Percentiles rank a stretch among this genome's conserved stretches.
phyloP scores from a whole-genome alignment of 2,329 filamentous ascomycete genomes.

The Claviceps pusilla region DNA sequence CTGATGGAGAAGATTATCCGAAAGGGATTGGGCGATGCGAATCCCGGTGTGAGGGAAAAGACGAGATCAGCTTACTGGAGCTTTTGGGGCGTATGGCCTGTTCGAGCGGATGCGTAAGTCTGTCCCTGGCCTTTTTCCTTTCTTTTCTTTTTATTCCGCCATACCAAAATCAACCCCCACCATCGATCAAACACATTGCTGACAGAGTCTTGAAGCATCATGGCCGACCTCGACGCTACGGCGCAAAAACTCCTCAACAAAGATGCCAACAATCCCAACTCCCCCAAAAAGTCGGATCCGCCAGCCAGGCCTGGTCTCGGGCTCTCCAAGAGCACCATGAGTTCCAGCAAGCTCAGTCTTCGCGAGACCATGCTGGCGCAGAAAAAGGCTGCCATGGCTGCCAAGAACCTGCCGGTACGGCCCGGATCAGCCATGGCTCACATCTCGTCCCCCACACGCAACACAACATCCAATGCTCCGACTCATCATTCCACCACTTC shows the following conservation, averaged over 20 bases:
- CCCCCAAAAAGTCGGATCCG: constrained; percentile 35
- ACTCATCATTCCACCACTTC: constrained; percentile 7
- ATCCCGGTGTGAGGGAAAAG: constrained; percentile 76
- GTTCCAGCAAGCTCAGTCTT: constrained; percentile 47
- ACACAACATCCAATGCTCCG: constrained; percentile 22
- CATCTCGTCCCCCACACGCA: constrained; percentile 35
- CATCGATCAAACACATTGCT: constrained; percentile 6
- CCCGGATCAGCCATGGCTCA: constrained; percentile 51
- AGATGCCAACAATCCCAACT: constrained; percentile 68
- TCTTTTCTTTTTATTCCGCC: no score
- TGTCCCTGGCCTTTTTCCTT: no score
- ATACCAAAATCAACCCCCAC: no score
- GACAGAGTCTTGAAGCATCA: constrained; percentile 41
- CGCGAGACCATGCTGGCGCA: constrained; percentile 75
- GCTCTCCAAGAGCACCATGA: constrained; percentile 48
- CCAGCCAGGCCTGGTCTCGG: constrained; percentile 41
- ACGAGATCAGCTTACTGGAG: constrained; percentile 79
- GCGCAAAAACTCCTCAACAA: constrained; percentile 70
- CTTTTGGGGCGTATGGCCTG: constrained; percentile 64
- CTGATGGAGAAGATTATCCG: constrained; percentile 76
- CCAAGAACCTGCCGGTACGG: constrained; percentile 36
- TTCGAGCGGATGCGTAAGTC: constrained; percentile 56
- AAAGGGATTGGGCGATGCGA: constrained; percentile 76
- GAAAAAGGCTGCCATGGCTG: constrained; percentile 45
- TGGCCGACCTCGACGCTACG: constrained; percentile 61